Base-by-base conservation (phyloP, 768 basidiomycete genomes). In the Kwoniella botswanensis region DNA sequence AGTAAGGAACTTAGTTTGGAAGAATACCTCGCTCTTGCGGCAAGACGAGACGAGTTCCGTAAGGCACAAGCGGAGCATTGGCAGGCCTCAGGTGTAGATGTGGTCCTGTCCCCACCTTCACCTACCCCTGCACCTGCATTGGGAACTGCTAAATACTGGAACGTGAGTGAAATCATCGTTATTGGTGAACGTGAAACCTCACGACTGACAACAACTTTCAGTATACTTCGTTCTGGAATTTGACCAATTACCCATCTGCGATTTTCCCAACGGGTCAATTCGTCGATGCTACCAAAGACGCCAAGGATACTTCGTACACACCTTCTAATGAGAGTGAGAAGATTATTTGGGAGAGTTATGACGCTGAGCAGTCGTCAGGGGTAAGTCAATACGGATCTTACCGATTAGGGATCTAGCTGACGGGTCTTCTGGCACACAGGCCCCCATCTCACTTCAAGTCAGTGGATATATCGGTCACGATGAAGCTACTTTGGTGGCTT, bases 221-320 rank as follows among this genome's bases (percentile, higher is more conserved):
- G 46, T 79, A 77, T 60, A 80, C 81, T 15, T 68, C 70, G 1
- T 65, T 82, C 53, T 82, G 67, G 68, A 82, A 82, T 68, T 60
- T 78, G 6, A 67, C 79, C 53, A 79, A 82, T 58, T 79, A 77
- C 50, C 78, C 79, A 2, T 64, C 73, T 21, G 71, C 46, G 35
- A 74, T 76, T 24, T 78, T 74, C 68, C 82, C 77, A 11, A 78
- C 70, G 29, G 79, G 79, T 4, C 54, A 50, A 18, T 50, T 50
- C 46, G 46, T 50, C 12, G 46, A 50, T 50, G 12, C 46, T 15
- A 50, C 46, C 46, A 50, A 64, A 35, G 78, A 79, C 50, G 61
- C 58, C 22, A 56, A n/a, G 41, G 66, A 68, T 17, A 29, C 56
- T 21, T n/a, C 41, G 61, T n/a, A n/a, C 9, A 57, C 68, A 35